phyloP scores from a whole-genome alignment of 1,284 basidiomycete species.

The Cutaneotrichosporon sp. region DNA sequence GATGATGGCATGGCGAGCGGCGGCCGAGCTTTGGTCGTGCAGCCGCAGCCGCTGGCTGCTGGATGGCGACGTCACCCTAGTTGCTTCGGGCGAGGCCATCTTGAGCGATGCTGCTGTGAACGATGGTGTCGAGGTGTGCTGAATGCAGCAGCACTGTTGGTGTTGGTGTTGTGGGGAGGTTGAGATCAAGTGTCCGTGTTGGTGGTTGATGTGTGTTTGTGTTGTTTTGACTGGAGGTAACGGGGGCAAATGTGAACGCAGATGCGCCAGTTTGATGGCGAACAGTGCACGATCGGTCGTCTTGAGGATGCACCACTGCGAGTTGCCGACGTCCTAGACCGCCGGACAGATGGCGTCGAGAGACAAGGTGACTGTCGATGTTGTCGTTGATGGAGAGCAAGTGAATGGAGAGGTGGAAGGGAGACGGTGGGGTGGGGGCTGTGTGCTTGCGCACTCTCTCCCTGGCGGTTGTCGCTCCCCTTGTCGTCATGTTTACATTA shows the following conservation, averaged over 20 bases:
- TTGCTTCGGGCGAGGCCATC: constrained; percentile 6
- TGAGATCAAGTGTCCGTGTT: background rate
- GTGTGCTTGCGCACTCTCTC: too few species aligned
- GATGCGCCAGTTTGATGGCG: too few species aligned
- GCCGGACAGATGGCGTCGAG: too few species aligned
- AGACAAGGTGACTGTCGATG: background rate
- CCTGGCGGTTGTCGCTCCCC: background rate
- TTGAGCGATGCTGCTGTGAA: background rate
- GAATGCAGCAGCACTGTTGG: background rate
- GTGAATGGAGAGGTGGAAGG: background rate
- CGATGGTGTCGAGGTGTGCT: background rate
- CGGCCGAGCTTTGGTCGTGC: constrained; percentile 13
- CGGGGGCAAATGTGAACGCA: too few species aligned
- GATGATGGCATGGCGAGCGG: constrained; percentile 42
- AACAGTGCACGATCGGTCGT: too few species aligned
- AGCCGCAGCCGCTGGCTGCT: constrained; percentile 2
- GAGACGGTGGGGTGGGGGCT: too few species aligned
- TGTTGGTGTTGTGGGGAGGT: background rate
- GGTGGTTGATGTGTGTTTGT: background rate
- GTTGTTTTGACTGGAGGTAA: background rate
- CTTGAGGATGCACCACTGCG: too few species aligned
- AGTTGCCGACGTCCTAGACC: too few species aligned
- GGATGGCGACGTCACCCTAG: constrained; percentile 4
- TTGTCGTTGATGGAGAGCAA: background rate
- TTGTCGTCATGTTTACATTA: constrained; percentile 3